Base-by-base conservation (phyloP, 441 rosid genomes). In the Flueggea neowawraea region DNA sequence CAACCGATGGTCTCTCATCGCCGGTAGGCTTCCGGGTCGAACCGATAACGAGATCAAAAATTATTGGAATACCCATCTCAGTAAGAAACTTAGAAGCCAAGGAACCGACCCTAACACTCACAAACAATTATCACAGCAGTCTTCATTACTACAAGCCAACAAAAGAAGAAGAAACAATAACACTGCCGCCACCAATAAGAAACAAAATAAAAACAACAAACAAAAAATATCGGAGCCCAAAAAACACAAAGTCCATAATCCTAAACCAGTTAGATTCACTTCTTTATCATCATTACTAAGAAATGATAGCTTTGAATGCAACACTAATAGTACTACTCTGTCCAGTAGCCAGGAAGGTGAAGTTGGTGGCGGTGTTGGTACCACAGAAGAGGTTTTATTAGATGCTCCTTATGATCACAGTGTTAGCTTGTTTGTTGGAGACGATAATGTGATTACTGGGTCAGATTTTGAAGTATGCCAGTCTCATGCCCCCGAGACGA, bases 21-120 rank as follows among this genome's bases (percentile, higher is more conserved):
- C 89, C 4, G 89, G 92, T 9, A 66, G 92, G 47, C 81, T 86
- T 55, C 92, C 89, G 6, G 92, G 92, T 61, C 84, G 92, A 73
- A 86, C 92, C 55, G 92, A 86, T 73, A 86, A 86, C 69, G 91
- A 86, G 86, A 83, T 86, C 15, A 86, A 86, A 64, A 86, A 86
- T 58, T 78, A 86, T 33, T 85, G 88, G 88, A 85, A 85, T 58
- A 78, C 87, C 52, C 77, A 86, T 57, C 78, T 86, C 31, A 70
- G 76, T 63, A 86, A 80, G 57, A 63, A 62, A 57, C 64, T 79
- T 55, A 48, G 65, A 51, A 73, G 61, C 63, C 82, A 77, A 60
- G 80, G 80, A 28, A 73, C 75, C 31, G 75, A 68, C 62, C 79
- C 78, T 5, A 59, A 55, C 6, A 73, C 83, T 72, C 80, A 73